Evolutionary conservation across 2,329 filamentous ascomycete species (phyloP), one percentile per base, ranked within the genome.

Genomic region (Xylariaceae sp.): DNA sequence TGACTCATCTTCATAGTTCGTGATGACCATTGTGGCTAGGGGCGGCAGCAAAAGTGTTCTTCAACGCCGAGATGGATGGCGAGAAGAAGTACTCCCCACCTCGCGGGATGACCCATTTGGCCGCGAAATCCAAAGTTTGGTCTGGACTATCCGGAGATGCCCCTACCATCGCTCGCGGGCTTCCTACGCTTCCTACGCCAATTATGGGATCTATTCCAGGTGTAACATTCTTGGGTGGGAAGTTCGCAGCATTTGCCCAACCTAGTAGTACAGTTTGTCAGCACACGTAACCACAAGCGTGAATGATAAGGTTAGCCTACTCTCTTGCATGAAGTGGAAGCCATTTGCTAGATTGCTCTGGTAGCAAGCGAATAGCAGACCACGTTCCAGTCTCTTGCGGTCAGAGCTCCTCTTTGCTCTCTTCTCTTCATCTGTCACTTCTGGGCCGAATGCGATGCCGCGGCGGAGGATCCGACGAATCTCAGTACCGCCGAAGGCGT

Each of bases 1-100:
- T 12, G 6, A 6, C 28, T 7, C 12, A 31, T 31, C 7, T 12
- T 48, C 19, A 54, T 8, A 55, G 36, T 43, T 55, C 52, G 9
- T 17, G 31, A 7, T 44, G 50, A 4, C 34, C 33, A 19, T 43
- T 31, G 28, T n/a, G 40, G 6, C 26, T 9, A 24, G 34, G 34
- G 11, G 34, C 28, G 23, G 52, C 28, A 28, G 52, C 58, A 11
- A 68, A 65, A 7, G 45, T 65, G 12, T 31, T 58, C 47, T 62
- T 60, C 36, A 74, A 58, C 1, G 69, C 65, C 17, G 67, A 50
- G 37, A 79, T 72, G 2, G 75, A 77, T 6, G 78, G 77, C 21
- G 75, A 71, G 63, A 79, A 79, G 69, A 79, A 78, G 52, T 79
- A 79, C 54, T 79, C 77, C 4, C 78, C 78, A 12, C 77, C 78